These are phyloP conservation scores for Tagetes erecta DNA, from an alignment of 129 eudicot species.

Conservation along the genomic window DNA sequence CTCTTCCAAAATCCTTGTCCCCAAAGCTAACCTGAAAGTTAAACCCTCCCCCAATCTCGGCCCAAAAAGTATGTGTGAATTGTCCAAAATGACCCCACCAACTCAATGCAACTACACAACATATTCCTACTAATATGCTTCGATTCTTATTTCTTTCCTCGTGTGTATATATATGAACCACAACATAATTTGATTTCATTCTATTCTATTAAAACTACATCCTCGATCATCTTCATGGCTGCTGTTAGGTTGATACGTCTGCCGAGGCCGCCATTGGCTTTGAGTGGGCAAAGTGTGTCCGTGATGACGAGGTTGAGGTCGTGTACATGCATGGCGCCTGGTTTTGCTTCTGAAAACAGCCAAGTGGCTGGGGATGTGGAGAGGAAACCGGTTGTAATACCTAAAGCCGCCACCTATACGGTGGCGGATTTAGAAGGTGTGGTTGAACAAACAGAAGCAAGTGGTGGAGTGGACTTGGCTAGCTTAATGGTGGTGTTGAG, in stretches of 20 bases:
- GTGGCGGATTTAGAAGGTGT: slow-evolving; percentile 15
- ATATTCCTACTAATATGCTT: slow-evolving; percentile 40
- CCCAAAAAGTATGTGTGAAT: slow-evolving; percentile 32
- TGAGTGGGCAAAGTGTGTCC: not conserved
- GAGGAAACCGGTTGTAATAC: slow-evolving; percentile 21
- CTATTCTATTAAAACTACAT: not conserved
- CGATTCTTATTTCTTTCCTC: slow-evolving; percentile 25
- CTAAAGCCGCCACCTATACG: slow-evolving; percentile 25
- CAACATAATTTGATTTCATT: not conserved
- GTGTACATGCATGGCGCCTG: slow-evolving; percentile 29
- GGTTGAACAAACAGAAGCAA: slow-evolving; percentile 32
- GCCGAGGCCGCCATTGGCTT: slow-evolving; percentile 25
- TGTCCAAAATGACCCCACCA: slow-evolving; percentile 28
- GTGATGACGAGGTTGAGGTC: slow-evolving; percentile 14
- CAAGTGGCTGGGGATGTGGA: slow-evolving; percentile 25
- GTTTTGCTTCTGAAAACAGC: slow-evolving; percentile 28
- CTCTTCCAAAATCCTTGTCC: slow-evolving; percentile 20
- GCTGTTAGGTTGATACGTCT: slow-evolving; percentile 32
- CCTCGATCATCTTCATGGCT: slow-evolving; percentile 34
- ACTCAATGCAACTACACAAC: slow-evolving; percentile 28
- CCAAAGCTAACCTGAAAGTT: slow-evolving; percentile 21
- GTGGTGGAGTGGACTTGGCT: slow-evolving; percentile 34
- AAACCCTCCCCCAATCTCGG: slow-evolving; percentile 21
- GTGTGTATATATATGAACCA: slow-evolving; percentile 9
- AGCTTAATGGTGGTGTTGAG: slow-evolving; percentile 24